Evolutionary conservation across 202 grass and related monocot species (phyloP).

Genomic region (Saccharum hybrid): DNA sequence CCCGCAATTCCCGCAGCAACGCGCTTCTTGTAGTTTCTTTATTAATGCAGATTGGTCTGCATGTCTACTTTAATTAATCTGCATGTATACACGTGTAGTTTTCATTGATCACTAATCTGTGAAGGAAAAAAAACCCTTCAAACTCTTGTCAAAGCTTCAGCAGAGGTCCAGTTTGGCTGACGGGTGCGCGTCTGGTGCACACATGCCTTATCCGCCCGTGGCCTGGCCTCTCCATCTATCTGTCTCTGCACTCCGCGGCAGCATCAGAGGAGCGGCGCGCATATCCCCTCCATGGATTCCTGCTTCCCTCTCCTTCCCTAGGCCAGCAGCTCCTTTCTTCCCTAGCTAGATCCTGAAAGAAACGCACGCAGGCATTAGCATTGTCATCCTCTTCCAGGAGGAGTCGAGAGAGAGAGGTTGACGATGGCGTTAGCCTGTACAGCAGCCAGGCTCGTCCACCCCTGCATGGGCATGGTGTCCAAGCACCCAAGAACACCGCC

Average conservation of each 20-base stretch:
- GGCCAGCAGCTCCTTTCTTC: neutral
- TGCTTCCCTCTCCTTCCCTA: conserved; percentile 13
- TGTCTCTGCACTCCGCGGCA: neutral
- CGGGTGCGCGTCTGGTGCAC: conserved; percentile 45
- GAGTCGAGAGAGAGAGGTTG: neutral
- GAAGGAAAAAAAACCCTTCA: too few relatives aligned
- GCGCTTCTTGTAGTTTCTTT: too few relatives aligned
- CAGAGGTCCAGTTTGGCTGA: neutral
- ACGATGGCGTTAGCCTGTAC: conserved; percentile 69
- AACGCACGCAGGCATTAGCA: neutral
- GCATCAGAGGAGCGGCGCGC: neutral
- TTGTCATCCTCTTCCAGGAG: neutral
- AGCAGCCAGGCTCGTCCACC: conserved; percentile 45
- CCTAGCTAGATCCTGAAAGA: neutral
- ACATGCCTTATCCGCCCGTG: conserved; percentile 61
- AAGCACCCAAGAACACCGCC: conserved; percentile 35
- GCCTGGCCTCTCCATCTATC: neutral
- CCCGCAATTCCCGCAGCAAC: too few relatives aligned
- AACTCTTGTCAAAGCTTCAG: too few relatives aligned
- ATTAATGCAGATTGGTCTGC: too few relatives aligned
- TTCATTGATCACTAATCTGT: too few relatives aligned
- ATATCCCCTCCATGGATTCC: conserved; percentile 61
- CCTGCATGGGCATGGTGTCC: conserved; percentile 31
- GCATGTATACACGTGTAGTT: too few relatives aligned
- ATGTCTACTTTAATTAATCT: too few relatives aligned